Conservation (phyloP, 148 eudicot species). For the Cornus suecica region DNA sequence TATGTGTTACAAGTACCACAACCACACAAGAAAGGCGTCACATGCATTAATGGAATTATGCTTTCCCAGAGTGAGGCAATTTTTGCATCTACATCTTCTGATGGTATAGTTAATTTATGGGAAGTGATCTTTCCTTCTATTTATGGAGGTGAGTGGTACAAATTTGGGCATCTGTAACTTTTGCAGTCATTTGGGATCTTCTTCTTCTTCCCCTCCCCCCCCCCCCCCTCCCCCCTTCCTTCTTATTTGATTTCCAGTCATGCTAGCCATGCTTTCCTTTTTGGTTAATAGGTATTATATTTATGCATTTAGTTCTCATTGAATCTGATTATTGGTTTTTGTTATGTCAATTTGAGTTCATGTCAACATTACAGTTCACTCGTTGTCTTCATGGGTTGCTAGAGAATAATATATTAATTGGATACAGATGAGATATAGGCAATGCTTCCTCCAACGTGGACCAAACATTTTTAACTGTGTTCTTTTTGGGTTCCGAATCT, state of each 20-base stretch:
- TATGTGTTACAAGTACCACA: constrained; percentile 61
- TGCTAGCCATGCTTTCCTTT: constrained; percentile 1
- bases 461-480: no score
- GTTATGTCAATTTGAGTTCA: background rate
- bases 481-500: background rate
- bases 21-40: constrained; percentile 88
- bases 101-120: constrained; percentile 76
- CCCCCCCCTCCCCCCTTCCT: no score
- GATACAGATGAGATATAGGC: background rate
- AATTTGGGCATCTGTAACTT: constrained; percentile 5
- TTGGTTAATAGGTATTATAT: background rate
- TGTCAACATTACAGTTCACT: background rate
- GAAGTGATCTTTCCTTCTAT: constrained; percentile 56
- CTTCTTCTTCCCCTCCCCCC: no score
- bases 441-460: background rate
- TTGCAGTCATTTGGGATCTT: no score
- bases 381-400: background rate
- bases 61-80: constrained; percentile 60
- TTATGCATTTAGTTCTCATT: background rate
- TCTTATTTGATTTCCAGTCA: no score
- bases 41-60: constrained; percentile 84
- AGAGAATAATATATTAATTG: background rate
- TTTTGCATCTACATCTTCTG: constrained; percentile 89
- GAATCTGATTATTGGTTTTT: background rate
- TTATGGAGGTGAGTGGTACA: constrained; percentile 46